Percentiles rank a stretch among this genome's conserved stretches.
These are phyloP conservation scores for Hypoxylon perforatum DNA, from an alignment of 495 filamentous ascomycete species.

Conservation along the genomic window DNA sequence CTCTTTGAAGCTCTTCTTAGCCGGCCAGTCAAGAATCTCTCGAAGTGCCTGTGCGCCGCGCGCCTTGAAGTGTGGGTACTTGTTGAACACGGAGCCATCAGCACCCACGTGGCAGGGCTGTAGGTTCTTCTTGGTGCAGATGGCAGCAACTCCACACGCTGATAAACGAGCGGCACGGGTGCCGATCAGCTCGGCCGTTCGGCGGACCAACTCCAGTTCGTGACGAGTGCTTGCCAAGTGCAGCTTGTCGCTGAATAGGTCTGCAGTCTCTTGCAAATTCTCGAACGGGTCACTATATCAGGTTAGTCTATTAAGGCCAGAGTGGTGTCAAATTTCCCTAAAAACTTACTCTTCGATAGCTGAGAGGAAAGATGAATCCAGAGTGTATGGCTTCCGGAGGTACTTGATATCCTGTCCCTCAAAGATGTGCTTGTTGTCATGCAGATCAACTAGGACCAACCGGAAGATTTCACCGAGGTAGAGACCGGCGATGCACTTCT, in stretches of 20 bases:
- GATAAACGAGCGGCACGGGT: slow-evolving; percentile 93
- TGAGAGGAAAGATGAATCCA: slow-evolving; percentile 97
- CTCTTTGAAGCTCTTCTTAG: slow-evolving; percentile 67
- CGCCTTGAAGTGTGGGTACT: slow-evolving; percentile 96
- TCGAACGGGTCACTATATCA: slow-evolving; percentile 82
- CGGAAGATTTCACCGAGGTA: slow-evolving; percentile 97
- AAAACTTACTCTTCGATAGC: slow-evolving; percentile 80
- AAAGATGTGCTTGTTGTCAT: slow-evolving; percentile 85
- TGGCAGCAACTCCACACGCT: slow-evolving; percentile 92
- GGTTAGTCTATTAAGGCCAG: slow-evolving; percentile 20
- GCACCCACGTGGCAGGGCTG: slow-evolving; percentile 91
- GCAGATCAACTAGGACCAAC: slow-evolving; percentile 84
- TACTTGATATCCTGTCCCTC: slow-evolving; percentile 80
- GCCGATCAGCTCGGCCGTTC: slow-evolving; percentile 91
- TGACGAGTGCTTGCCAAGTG: slow-evolving; percentile 72
- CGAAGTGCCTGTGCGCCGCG: slow-evolving; percentile 88
- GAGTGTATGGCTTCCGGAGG: slow-evolving; percentile 82
- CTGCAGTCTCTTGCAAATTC: slow-evolving; percentile 86
- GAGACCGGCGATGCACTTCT: slow-evolving; percentile 97
- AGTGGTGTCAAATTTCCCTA: background rate
- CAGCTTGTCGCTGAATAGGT: slow-evolving; percentile 80
- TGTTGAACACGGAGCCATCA: slow-evolving; percentile 97
- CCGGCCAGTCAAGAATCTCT: slow-evolving; percentile 93
- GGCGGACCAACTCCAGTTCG: slow-evolving; percentile 87
- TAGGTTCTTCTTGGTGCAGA: slow-evolving; percentile 94